Conservation (phyloP, 2,329 filamentous ascomycete species). For the Lasiodiplodia sp. region DNA sequence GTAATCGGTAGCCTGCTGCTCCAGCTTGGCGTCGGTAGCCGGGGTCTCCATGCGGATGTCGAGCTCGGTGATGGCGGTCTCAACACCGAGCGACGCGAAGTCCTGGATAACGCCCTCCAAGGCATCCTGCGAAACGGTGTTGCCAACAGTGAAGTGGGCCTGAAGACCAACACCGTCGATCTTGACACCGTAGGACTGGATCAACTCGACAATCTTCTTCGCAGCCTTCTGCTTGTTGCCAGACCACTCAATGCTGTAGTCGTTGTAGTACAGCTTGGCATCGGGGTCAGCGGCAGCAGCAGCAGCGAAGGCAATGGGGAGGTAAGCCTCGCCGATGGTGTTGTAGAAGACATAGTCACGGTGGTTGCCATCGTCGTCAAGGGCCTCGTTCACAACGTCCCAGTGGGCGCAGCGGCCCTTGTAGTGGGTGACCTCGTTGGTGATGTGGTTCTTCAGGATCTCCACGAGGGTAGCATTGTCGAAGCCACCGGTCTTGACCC, state of each 20-base stretch:
- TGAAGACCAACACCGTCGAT: conserved; percentile 58
- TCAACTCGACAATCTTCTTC: conserved; percentile 47
- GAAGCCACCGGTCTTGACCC: conserved; percentile 45
- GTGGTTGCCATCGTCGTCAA: conserved; percentile 62
- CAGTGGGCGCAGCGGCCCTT: conserved; percentile 60
- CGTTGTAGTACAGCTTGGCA: conserved; percentile 69
- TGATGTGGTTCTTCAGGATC: conserved; percentile 53
- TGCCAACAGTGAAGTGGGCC: conserved; percentile 58
- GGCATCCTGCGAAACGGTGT: conserved; percentile 41
- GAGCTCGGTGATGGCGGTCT: conserved; percentile 69
- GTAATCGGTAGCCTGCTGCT: conserved; percentile 37
- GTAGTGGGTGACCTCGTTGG: conserved; percentile 47
- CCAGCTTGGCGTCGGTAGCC: conserved; percentile 35
- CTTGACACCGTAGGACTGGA: conserved; percentile 42
- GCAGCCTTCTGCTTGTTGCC: conserved; percentile 47
- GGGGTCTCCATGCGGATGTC: conserved; percentile 60
- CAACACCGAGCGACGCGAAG: conserved; percentile 60
- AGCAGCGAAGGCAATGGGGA: conserved; percentile 63
- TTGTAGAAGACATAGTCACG: conserved; percentile 60
- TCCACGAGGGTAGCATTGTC: conserved; percentile 51
- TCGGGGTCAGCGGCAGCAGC: conserved; percentile 62
- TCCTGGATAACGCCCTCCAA: conserved; percentile 57
- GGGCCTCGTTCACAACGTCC: conserved; percentile 72
- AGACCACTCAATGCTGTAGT: conserved; percentile 53
- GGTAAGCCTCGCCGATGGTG: conserved; percentile 48